phyloP scores from a whole-genome alignment of 768 basidiomycete species.

The Podaxis sp. region DNA sequence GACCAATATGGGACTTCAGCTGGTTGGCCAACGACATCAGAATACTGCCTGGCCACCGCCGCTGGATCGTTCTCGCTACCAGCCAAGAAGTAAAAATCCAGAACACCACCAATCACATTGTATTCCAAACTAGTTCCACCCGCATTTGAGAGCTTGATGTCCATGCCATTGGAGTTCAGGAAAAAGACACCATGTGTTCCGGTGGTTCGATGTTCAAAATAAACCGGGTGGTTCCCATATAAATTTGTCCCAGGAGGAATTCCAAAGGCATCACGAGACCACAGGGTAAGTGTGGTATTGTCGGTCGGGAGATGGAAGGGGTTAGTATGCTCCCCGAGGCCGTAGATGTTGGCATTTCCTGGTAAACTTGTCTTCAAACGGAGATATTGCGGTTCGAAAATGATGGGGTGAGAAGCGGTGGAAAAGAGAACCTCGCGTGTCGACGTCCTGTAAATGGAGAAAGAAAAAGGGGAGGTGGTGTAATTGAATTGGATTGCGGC shows the following conservation, averaged over 20 bases:
- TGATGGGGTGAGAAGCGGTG: conserved; percentile 56
- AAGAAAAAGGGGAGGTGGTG: conserved; percentile 59
- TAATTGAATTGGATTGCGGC: conserved; percentile 60
- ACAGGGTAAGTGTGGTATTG: conserved; percentile 50
- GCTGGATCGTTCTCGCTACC: conserved; percentile 59
- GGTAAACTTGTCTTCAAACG: conserved; percentile 67
- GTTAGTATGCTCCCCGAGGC: conserved; percentile 73
- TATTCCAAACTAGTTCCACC: conserved; percentile 57
- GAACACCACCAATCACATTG: conserved; percentile 71
- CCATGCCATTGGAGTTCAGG: conserved; percentile 74
- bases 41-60: conserved; percentile 65
- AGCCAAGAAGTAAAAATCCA: conserved; percentile 79
- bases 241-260: conserved; percentile 58
- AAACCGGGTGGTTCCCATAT: conserved; percentile 72
- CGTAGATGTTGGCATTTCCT: conserved; percentile 66
- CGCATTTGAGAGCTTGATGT: conserved; percentile 59
- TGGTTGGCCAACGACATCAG: conserved; percentile 61
- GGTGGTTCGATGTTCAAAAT: conserved; percentile 64
- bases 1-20: conserved; percentile 77
- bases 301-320: conserved; percentile 56
- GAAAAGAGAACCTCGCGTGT: conserved; percentile 59
- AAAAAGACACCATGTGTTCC: conserved; percentile 72
- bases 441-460: conserved; percentile 48
- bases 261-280: conserved; percentile 66
- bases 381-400: conserved; percentile 78